A percentile compares a stretch with the other conserved stretches of the same genome.
phyloP scores from a whole-genome alignment of 2,329 filamentous ascomycete genomes.

The Didymella segeticola region DNA sequence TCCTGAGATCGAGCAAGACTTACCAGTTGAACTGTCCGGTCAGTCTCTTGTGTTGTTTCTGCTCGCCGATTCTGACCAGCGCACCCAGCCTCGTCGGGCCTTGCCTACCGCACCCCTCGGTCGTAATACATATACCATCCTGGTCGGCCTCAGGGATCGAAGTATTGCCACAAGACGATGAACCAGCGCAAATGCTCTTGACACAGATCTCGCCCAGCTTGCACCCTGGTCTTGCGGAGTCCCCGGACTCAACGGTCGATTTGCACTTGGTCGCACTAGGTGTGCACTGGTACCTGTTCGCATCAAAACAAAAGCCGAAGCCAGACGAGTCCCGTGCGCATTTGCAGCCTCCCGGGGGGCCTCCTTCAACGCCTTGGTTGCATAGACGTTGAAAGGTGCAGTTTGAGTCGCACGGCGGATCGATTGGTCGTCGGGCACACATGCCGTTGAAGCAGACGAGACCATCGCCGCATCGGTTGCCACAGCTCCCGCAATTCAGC shows the following conservation, averaged over 20 bases:
- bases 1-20: too few species aligned
- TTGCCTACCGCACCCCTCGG: conserved; percentile 24
- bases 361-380: conserved; percentile 19
- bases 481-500: conserved; percentile 38
- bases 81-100: conserved; percentile 22
- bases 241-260: conserved; percentile 4
- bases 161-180: conserved; percentile 13
- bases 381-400: conserved; percentile 38
- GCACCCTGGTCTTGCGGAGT: conserved; percentile 15
- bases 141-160: conserved; percentile 2
- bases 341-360: conserved; percentile 28
- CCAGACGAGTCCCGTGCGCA: conserved; percentile 34
- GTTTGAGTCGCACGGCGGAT: conserved; percentile 35
- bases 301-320: conserved; percentile 42
- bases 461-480: conserved; percentile 30
- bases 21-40: conserved; percentile 3
- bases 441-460: conserved; percentile 44
- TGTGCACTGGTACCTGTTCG: conserved; percentile 21
- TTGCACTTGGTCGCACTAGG: neutral
- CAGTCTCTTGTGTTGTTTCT: conserved; percentile 17
- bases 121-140: conserved; percentile 30
- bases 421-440: conserved; percentile 29
- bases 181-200: conserved; percentile 22
- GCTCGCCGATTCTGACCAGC: conserved; percentile 21
- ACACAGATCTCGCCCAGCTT: conserved; percentile 27